phyloP scores from a whole-genome alignment of 163 green algal genomes.

The Chloromonas sp. region DNA sequence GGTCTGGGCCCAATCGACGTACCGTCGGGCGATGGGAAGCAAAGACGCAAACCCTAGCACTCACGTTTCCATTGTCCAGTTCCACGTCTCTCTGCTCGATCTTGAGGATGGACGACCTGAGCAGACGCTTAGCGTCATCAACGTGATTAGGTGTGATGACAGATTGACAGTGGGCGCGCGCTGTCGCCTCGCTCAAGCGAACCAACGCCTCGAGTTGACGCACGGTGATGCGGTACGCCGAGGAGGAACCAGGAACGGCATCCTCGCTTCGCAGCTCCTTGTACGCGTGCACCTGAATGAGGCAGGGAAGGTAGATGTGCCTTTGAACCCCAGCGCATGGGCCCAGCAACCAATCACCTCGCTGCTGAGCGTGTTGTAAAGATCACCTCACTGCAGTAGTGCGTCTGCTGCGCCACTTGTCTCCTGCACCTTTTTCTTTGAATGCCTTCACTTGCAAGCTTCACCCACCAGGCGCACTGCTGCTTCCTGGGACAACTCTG shows the following conservation, averaged over 20 bases:
- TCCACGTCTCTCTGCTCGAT: conserved; percentile 44
- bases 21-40: no score
- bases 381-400: no score
- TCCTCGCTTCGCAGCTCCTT: conserved; percentile 69
- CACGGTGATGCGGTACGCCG: conserved; percentile 94
- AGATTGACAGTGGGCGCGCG: conserved; percentile 60
- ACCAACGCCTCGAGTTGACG: conserved; percentile 96
- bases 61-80: conserved; percentile 27
- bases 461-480: conserved; percentile 1
- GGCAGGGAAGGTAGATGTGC: no score
- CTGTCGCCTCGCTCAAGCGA: conserved; percentile 89
- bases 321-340: not conserved
- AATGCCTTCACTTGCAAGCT: conserved; percentile 45
- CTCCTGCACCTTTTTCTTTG: conserved; percentile 31
- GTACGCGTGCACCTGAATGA: conserved; percentile 48
- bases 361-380: no score
- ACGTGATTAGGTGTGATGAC: conserved; percentile 44
- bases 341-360: no score
- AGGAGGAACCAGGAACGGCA: conserved; percentile 55
- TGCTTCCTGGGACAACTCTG: conserved; percentile 51
- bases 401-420: no score
- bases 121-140: conserved; percentile 43
- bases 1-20: no score
- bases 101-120: conserved; percentile 51
- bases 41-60: no score